Percentiles rank a stretch among this genome's conserved stretches.
Conservation (phyloP, 345 rosid genomes). For the Euphorbia lathyris region DNA sequence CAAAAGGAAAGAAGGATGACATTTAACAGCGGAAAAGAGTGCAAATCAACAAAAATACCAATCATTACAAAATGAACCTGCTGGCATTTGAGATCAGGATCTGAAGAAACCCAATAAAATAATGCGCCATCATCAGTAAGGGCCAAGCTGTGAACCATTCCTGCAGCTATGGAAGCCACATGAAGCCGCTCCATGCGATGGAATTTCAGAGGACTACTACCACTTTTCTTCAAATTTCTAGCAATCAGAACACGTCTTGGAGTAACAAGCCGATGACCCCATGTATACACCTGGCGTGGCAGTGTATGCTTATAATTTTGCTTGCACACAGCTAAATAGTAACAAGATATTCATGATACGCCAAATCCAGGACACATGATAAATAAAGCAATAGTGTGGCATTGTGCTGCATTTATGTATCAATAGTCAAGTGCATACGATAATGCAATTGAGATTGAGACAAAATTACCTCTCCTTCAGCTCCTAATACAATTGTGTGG, state of each 20-base stretch:
- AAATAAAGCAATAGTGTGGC: background rate
- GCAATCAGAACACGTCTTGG: conserved; percentile 73
- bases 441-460: background rate
- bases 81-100: conserved; percentile 82
- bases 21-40: background rate
- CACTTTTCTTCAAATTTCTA: conserved; percentile 74
- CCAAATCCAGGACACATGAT: conserved; percentile 1
- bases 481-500: conserved; percentile 77
- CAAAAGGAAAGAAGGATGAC: conserved; percentile 6
- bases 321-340: conserved; percentile 6
- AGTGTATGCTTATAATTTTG: conserved; percentile 21
- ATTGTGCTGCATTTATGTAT: background rate
- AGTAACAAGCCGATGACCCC: conserved; percentile 97
- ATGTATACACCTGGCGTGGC: conserved; percentile 66
- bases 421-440: background rate
- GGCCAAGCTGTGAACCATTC: conserved; percentile 91
- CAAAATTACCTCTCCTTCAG: conserved; percentile 80
- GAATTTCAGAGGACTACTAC: conserved; percentile 60
- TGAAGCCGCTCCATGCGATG: conserved; percentile 69
- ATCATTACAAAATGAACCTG: conserved; percentile 52
- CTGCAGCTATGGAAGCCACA: conserved; percentile 81
- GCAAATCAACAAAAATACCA: background rate
- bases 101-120: conserved; percentile 91
- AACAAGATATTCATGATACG: background rate
- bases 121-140: conserved; percentile 86